phyloP scores from a whole-genome alignment of 1,284 basidiomycete genomes.

The Grifola frondosa region DNA sequence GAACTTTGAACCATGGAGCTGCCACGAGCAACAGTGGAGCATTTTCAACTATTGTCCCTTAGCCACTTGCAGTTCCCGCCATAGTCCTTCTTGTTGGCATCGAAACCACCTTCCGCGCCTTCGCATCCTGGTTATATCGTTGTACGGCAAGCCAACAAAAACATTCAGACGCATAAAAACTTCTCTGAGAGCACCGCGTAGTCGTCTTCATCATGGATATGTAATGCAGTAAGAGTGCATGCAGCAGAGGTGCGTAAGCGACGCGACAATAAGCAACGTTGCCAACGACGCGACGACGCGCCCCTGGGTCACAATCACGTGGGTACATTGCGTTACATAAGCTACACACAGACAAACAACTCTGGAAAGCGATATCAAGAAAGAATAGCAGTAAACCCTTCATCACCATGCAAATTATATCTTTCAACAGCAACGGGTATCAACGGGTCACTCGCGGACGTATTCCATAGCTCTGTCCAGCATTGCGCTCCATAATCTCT shows the following conservation, averaged over 20 bases:
- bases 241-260: too few relatives aligned
- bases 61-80: neutral
- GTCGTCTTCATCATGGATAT: neutral
- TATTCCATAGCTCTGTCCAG: constrained; percentile 51
- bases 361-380: constrained; percentile 11
- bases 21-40: constrained; percentile 3
- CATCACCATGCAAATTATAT: neutral
- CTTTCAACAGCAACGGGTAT: too few relatives aligned
- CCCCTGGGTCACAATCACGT: neutral
- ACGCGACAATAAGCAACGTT: neutral
- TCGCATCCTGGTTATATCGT: too few relatives aligned
- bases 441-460: constrained; percentile 16
- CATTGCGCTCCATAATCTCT: constrained; percentile 86
- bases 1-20: constrained; percentile 7
- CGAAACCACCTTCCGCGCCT: constrained; percentile 5
- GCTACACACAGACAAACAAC: constrained; percentile 11
- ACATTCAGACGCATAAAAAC: too few relatives aligned
- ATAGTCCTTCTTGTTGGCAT: constrained; percentile 12
- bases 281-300: neutral
- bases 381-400: constrained; percentile 1
- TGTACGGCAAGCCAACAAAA: too few relatives aligned
- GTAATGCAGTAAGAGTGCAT: neutral
- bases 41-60: constrained; percentile 17
- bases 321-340: constrained; percentile 7
- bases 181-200: constrained; percentile 3